A percentile compares a stretch with the other conserved stretches of the same genome.
Conservation (phyloP, 495 filamentous ascomycete species). For the Hyaloscypha bicolor region DNA sequence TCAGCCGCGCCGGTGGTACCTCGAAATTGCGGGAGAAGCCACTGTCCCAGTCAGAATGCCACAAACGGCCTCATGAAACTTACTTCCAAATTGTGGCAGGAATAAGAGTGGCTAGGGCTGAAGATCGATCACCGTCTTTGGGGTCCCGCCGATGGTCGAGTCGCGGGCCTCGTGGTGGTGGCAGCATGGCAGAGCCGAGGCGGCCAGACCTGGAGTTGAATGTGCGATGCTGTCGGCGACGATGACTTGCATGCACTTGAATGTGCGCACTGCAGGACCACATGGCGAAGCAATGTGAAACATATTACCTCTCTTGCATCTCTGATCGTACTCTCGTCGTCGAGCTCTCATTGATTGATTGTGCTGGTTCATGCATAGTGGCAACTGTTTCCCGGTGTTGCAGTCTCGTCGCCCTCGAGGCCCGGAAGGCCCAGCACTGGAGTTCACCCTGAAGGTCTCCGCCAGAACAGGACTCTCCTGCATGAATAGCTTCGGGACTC, state of each 20-base stretch:
- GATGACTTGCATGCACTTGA: constrained; percentile 28
- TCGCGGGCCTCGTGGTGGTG: background rate
- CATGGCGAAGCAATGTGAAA: constrained; percentile 24
- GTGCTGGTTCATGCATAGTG: constrained; percentile 18
- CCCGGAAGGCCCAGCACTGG: constrained; percentile 21
- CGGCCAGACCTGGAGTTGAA: background rate
- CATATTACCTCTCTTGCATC: constrained; percentile 23
- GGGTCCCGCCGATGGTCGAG: background rate
- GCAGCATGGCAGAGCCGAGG: background rate
- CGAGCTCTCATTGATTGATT: constrained; percentile 2
- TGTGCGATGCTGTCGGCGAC: constrained; percentile 3
- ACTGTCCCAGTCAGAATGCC: constrained; percentile 28
- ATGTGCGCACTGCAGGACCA: constrained; percentile 16
- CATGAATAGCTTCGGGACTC: constrained; percentile 33
- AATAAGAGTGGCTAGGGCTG: constrained; percentile 20
- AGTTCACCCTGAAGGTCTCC: constrained; percentile 15
- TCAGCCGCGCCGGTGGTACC: constrained; percentile 23
- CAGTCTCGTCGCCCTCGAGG: constrained; percentile 16
- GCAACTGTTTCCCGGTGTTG: constrained; percentile 17
- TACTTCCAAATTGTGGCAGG: constrained; percentile 5
- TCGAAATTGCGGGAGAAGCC: constrained; percentile 28
- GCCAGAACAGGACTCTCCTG: constrained; percentile 33
- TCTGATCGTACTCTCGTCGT: constrained; percentile 12
- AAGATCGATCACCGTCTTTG: constrained; percentile 4
- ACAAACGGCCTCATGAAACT: constrained; percentile 17